These are phyloP conservation scores for Colletotrichum chrysophilum DNA, from an alignment of 2,329 filamentous ascomycete species.

Conservation along the genomic window DNA sequence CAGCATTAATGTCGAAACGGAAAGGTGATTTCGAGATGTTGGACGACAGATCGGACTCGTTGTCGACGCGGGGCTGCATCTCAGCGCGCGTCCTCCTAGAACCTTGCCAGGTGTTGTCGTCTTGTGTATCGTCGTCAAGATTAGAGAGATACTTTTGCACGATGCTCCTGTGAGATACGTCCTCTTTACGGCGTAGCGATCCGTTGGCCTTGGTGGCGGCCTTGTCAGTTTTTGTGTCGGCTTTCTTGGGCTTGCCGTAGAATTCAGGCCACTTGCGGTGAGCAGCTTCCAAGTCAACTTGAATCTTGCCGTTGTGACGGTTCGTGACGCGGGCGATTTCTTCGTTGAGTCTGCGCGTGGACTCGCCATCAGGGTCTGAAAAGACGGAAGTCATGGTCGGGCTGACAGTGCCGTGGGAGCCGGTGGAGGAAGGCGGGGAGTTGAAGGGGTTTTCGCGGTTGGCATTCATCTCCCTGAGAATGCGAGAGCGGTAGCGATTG, in stretches of 20 bases:
- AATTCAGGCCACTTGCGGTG: conserved; percentile 60
- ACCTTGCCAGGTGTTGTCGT: conserved; percentile 37
- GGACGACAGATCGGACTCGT: conserved; percentile 55
- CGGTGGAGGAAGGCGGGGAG: conserved; percentile 63
- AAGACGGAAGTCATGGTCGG: conserved; percentile 59
- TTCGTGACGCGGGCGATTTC: conserved; percentile 49
- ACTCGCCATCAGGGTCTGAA: conserved; percentile 58
- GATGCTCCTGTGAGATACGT: conserved; percentile 40
- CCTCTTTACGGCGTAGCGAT: conserved; percentile 46
- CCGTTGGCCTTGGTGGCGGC: not conserved
- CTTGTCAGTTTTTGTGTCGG: not conserved
- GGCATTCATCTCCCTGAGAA: conserved; percentile 57
- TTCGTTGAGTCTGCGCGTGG: conserved; percentile 55
- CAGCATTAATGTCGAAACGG: conserved; percentile 23
- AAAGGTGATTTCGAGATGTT: conserved; percentile 45
- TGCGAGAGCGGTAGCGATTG: conserved; percentile 51
- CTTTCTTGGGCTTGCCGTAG: conserved; percentile 44
- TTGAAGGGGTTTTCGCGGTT: conserved; percentile 62
- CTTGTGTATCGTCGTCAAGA: conserved; percentile 48
- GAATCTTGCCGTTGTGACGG: conserved; percentile 39
- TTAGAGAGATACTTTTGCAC: conserved; percentile 29
- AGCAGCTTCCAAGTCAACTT: conserved; percentile 49
- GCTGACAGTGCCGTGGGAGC: conserved; percentile 61
- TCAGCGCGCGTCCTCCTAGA: conserved; percentile 49
- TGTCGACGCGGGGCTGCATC: conserved; percentile 61